Evolutionary conservation across 257 asterid genomes (phyloP).

Genomic region (Nicotiana attenuata): DNA sequence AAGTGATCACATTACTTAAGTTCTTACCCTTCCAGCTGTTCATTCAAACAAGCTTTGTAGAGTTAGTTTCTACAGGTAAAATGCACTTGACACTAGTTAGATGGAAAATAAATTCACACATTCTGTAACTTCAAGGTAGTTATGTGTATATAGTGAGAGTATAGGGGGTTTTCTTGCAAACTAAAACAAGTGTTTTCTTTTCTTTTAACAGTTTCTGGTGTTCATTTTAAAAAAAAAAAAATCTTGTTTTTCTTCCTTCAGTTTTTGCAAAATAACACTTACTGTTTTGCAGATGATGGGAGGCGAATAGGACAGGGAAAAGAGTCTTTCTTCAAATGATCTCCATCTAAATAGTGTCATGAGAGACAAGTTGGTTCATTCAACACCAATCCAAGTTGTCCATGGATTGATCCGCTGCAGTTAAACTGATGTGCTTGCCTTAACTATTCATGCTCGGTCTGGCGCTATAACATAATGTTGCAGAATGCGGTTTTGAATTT

Average conservation of each 20-base stretch:
- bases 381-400: conserved; percentile 1
- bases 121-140: not conserved
- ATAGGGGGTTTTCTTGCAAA: not conserved
- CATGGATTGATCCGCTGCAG: not conserved
- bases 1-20: not conserved
- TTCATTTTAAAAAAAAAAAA: too few species aligned
- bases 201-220: not conserved
- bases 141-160: not conserved
- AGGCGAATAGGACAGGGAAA: conserved; percentile 32
- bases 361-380: not conserved
- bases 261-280: not conserved
- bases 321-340: not conserved
- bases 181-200: not conserved
- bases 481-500: not conserved
- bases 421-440: not conserved
- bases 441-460: not conserved
- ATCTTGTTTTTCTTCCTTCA: not conserved
- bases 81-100: not conserved
- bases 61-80: not conserved
- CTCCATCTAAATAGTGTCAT: not conserved
- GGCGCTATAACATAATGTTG: not conserved
- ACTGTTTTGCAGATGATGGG: conserved; percentile 69
- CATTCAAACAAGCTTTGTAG: not conserved
- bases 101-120: not conserved
- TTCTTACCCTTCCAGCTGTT: not conserved